These are phyloP conservation scores for Colletotrichum echinochloae DNA, from an alignment of 2,329 filamentous ascomycete genomes.

Conservation along the genomic window DNA sequence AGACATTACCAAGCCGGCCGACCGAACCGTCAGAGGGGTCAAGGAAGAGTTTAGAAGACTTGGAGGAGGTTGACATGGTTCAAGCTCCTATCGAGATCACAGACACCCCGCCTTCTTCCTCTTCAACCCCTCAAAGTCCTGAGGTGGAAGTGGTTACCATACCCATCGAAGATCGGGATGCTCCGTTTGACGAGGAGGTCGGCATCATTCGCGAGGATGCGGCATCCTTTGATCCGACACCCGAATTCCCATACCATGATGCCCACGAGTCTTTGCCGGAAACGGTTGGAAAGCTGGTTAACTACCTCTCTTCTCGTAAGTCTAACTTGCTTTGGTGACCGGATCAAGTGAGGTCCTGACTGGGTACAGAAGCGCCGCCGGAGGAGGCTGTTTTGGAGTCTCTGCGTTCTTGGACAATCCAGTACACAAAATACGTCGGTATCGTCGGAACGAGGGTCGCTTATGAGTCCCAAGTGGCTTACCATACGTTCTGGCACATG, in stretches of 20 bases:
- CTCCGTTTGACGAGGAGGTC: constrained; percentile 46
- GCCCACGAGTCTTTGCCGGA: constrained; percentile 48
- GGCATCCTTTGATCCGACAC: constrained; percentile 55
- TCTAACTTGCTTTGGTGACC: neutral
- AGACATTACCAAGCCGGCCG: constrained; percentile 35
- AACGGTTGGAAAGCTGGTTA: constrained; percentile 51
- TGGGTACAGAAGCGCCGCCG: constrained; percentile 52
- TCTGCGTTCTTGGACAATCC: constrained; percentile 64
- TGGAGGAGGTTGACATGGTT: constrained; percentile 53
- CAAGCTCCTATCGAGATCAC: constrained; percentile 43
- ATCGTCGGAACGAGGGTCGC: constrained; percentile 50
- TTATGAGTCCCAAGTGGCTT: constrained; percentile 57
- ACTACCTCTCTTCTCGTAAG: constrained; percentile 52
- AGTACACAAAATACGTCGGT: constrained; percentile 58
- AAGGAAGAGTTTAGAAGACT: constrained; percentile 60
- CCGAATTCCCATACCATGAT: constrained; percentile 60
- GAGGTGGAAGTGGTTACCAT: constrained; percentile 58
- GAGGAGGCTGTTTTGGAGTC: constrained; percentile 59
- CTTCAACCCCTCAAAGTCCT: constrained; percentile 57
- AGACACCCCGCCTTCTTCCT: constrained; percentile 49
- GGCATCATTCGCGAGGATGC: constrained; percentile 36
- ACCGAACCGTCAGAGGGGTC: constrained; percentile 42
- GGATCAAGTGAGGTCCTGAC: constrained; percentile 43
- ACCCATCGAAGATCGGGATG: constrained; percentile 50
- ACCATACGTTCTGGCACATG: constrained; percentile 63